Conservation (phyloP, 768 basidiomycete species). For the Coprinopsis sp. region DNA sequence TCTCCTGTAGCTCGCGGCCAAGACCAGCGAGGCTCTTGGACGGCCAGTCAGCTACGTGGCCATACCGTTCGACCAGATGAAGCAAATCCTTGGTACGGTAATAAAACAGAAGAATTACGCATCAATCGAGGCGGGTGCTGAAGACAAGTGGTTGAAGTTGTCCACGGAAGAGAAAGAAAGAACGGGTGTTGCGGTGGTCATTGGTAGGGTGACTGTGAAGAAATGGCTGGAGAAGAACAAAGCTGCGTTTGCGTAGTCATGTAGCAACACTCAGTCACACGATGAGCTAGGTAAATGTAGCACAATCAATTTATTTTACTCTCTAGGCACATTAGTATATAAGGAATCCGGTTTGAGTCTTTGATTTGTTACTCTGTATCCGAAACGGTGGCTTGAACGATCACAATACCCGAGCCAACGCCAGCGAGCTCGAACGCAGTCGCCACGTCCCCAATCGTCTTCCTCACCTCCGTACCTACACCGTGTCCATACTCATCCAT, state of each 20-base stretch:
- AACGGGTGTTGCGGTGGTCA: constrained; percentile 14
- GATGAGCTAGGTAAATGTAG: too few relatives aligned
- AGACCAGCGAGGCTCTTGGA: constrained; percentile 17
- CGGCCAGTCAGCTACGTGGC: constrained; percentile 16
- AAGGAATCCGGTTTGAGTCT: too few relatives aligned
- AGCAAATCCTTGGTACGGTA: constrained; percentile 8
- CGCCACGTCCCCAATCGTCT: constrained; percentile 84
- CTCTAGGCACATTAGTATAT: too few relatives aligned
- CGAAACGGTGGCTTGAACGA: constrained; percentile 63
- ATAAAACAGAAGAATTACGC: constrained; percentile 13
- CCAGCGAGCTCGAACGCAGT: constrained; percentile 67
- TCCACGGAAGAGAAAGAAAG: constrained; percentile 21
- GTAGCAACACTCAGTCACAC: too few relatives aligned
- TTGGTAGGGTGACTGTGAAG: constrained; percentile 19
- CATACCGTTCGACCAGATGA: constrained; percentile 9
- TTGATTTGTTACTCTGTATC: too few relatives aligned
- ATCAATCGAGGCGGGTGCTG: constrained; percentile 14
- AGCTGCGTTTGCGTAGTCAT: not conserved
- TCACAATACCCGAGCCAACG: constrained; percentile 54
- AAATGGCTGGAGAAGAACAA: constrained; percentile 22
- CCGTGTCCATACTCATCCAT: constrained; percentile 51
- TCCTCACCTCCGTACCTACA: constrained; percentile 60
- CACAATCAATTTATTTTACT: too few relatives aligned
- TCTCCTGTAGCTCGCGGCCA: constrained; percentile 19
- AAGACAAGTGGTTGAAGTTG: too few relatives aligned